Base-by-base conservation (phyloP, 768 basidiomycete species). In the Leccinum variicolor region DNA sequence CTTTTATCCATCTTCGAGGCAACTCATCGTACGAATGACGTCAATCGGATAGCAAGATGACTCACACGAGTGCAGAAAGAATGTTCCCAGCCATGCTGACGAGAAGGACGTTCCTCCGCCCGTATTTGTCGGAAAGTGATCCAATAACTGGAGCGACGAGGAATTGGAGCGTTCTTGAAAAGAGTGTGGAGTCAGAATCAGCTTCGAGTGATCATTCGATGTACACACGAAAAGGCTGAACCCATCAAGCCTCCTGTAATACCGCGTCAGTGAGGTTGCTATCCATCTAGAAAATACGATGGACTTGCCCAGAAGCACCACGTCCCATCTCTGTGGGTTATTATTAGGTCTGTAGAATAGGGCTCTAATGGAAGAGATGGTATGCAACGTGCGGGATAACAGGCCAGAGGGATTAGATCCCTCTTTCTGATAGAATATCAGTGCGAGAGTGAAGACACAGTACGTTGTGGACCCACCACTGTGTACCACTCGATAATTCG, bases 401-500 rank as follows among this genome's bases (percentile, higher is more conserved):
- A 96, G 84, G 19, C 90, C 86, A 52, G 76, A 75, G 6, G 88
- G 80, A 62, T 89, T 79, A 26, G 86, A 81, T 29, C 82, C 77
- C 75, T 97, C 94, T 62, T 87, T 81, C 83, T 93, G 66, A 29
- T 48, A 11, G 50, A 56, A 54, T 53, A 4, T 62, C 26, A 58
- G 54, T 1, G 47, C n/a, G 45, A 25, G 9, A 6, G 6, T 15
- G 13, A 36, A 41, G 8, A 33, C 4, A 31, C 19, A 31, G 14
- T 7, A 21, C 3, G 6, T 17, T 0, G 6, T 10, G 15, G 43
- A 72, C 83, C 65, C 62, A 89, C 90, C 68, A 84, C 72, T 1
- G 86, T 87, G 69, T 94, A 95, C 90, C 90, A 94, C 75, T 95
- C 88, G 45, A 97, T 94, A 51, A 98, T 79, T n/a, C 95, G 85